phyloP scores from a whole-genome alignment of 768 basidiomycete species.

The Leccinum arenicola region DNA sequence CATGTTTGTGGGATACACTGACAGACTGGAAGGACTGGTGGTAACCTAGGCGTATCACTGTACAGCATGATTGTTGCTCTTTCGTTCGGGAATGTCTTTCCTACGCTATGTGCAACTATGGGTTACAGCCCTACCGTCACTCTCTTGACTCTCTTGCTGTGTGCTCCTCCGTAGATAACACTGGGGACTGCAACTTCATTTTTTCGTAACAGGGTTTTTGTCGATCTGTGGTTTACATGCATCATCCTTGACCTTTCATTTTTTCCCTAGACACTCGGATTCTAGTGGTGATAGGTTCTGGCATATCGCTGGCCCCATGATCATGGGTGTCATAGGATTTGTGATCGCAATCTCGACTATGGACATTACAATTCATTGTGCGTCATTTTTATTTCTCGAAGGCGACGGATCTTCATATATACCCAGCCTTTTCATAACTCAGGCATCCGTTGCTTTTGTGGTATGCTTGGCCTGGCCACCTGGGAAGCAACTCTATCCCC shows the following conservation, averaged over 20 bases:
- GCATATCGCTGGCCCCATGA: constrained; percentile 57
- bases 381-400: too few relatives aligned
- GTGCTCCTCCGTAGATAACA: constrained; percentile 72
- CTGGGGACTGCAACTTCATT: constrained; percentile 61
- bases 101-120: constrained; percentile 70
- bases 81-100: constrained; percentile 79
- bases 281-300: constrained; percentile 64
- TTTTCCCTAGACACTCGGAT: constrained; percentile 65
- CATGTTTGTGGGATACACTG: constrained; percentile 55
- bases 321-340: constrained; percentile 63
- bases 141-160: constrained; percentile 66
- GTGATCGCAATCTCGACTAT: constrained; percentile 43
- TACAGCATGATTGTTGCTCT: constrained; percentile 53
- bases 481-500: too few relatives aligned
- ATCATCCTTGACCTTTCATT: constrained; percentile 4
- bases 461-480: too few relatives aligned
- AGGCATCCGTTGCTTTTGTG: too few relatives aligned
- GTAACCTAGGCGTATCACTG: constrained; percentile 62
- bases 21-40: constrained; percentile 82
- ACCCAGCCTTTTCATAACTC: too few relatives aligned
- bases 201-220: constrained; percentile 44
- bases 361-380: too few relatives aligned
- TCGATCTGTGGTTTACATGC: neutral
- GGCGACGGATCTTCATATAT: too few relatives aligned
- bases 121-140: constrained; percentile 60